Evolutionary conservation across 2,329 filamentous ascomycete species (phyloP).

Genomic region (Neofusicoccum umdonicola): DNA sequence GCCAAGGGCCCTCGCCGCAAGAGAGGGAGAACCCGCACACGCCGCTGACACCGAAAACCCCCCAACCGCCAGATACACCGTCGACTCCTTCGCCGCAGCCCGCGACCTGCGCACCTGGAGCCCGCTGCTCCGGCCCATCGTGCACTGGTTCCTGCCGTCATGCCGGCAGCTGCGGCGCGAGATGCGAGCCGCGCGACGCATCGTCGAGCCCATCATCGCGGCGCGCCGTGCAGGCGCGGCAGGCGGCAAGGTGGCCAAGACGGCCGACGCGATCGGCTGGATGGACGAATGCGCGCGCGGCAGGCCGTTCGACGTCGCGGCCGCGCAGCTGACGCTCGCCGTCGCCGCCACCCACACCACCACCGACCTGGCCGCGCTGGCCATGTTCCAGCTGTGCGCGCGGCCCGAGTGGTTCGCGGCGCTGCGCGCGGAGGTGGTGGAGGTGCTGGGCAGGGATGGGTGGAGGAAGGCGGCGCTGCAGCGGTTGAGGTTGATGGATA

Average conservation of each 20-base stretch:
- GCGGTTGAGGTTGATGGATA: slow-evolving; percentile 19
- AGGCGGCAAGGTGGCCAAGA: background rate
- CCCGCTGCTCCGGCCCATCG: no score
- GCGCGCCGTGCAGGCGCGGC: no score
- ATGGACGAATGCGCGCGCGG: background rate
- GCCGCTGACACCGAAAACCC: no score
- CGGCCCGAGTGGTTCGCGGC: slow-evolving; percentile 20
- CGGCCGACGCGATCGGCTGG: background rate
- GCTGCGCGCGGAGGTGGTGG: slow-evolving; percentile 18
- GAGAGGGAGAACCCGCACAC: no score
- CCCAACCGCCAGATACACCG: no score
- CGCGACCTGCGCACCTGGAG: no score
- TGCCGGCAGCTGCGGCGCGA: no score
- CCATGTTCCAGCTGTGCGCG: slow-evolving; percentile 18
- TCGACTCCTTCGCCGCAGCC: no score
- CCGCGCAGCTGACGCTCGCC: background rate
- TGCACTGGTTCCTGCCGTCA: no score
- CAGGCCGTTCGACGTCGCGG: background rate
- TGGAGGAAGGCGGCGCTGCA: slow-evolving; percentile 13
- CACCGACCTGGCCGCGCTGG: background rate
- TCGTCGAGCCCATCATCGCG: no score
- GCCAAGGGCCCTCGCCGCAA: no score
- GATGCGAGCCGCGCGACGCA: no score
- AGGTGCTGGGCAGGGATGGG: background rate
- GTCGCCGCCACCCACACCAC: slow-evolving; percentile 21